Base-by-base conservation (phyloP, 139 green algal genomes). In the Auxenochlorella pyrenoidosa region DNA sequence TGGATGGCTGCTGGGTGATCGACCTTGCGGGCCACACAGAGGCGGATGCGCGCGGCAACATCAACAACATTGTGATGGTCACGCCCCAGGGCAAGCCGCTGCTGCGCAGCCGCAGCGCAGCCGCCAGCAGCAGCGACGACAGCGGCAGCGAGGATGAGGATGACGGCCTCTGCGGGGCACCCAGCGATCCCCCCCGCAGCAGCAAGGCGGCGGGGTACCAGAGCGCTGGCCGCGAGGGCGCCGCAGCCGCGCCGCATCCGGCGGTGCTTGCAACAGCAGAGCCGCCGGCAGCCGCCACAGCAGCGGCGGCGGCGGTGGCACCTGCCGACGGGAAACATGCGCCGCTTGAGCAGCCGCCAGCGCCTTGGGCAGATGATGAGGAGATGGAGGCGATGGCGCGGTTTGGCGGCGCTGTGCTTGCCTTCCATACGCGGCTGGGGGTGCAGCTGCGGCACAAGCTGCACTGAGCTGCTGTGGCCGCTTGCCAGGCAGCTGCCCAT, bases 1-100 rank as follows among this genome's bases (percentile, higher is more conserved):
- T 97, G 51, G 94, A 97, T 77, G 91, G 91, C 71, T 92, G 84
- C 38, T 97, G 95, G 95, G 89, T 90, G 2, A 86, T 95, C 19
- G 95, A 97, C 84, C 80, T 90, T 21, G 54, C 81, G 0, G 89
- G 86, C 18, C 89, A 92, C 34, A 93, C 91, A 34, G 89, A 92
- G 34, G 44, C 85, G 41, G 89, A 94, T 87, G 32, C 30, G 0
- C 51, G 68, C 18, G 95, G 94, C 71, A 97, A 97, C 88, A 92
- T 86, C 85, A 97, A 97, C 90, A 97, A 97, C 41, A 90, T 96
- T 43, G 63, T 77, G 80, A 38, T 85, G 30, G 80, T 85, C 2
- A 43, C 34, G 36, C 40, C 41, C 38, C 24, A 15, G 15, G 80
- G 60, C 80, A 85, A 60, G 16, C 80, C 63, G 80, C 60, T 76